A percentile compares a stretch with the other conserved stretches of the same genome.
Conservation (phyloP, 129 eudicot species). For the Arctium lappa region DNA sequence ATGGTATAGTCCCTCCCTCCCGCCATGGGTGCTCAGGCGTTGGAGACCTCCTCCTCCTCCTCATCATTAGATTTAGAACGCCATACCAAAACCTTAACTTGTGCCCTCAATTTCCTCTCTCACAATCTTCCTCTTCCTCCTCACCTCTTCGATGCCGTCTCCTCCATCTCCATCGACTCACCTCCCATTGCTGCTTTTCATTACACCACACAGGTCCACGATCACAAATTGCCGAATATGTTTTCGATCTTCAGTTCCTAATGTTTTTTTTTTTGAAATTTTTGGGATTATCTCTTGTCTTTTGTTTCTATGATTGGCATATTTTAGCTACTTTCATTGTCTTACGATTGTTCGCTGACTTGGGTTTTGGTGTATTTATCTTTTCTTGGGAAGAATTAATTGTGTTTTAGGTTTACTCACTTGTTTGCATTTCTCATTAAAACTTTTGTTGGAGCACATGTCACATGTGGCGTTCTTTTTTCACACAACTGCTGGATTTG, state of each 20-base stretch:
- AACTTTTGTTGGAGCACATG: background rate
- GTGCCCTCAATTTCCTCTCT: slow-evolving; percentile 68
- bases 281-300: background rate
- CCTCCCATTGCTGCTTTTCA: slow-evolving; percentile 11
- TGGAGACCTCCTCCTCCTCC: slow-evolving; percentile 24
- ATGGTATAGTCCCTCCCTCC: slow-evolving; percentile 10
- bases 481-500: background rate
- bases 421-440: background rate
- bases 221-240: background rate
- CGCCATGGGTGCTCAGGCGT: slow-evolving; percentile 70
- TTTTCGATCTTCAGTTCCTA: background rate
- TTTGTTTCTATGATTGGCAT: background rate
- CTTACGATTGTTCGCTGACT: background rate
- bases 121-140: slow-evolving; percentile 67
- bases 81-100: slow-evolving; percentile 58
- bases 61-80: background rate
- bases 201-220: background rate
- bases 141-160: slow-evolving; percentile 50
- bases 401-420: background rate
- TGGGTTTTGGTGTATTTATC: background rate
- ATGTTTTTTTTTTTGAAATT: background rate
- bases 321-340: background rate
- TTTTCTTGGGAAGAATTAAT: background rate
- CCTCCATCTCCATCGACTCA: slow-evolving; percentile 38
- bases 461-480: background rate